Percentiles rank a stretch among this genome's conserved stretches.
phyloP scores from a whole-genome alignment of 2,329 filamentous ascomycete genomes.

The Pleurostoma richardsiae region DNA sequence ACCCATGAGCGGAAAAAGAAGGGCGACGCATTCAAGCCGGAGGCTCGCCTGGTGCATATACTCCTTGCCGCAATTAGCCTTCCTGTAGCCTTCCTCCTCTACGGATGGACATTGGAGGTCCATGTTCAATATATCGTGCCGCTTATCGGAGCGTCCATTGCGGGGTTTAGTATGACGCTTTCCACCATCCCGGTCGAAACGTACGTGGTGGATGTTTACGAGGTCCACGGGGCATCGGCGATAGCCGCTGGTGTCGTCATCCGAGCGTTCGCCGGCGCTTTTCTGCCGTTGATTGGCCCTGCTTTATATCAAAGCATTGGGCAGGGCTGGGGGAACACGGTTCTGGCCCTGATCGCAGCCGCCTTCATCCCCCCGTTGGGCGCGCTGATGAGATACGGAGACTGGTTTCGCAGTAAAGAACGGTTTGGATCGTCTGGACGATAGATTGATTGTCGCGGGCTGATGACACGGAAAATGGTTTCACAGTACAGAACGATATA shows the following conservation, averaged over 20 bases:
- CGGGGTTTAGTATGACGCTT: slow-evolving; percentile 33
- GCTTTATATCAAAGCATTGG: slow-evolving; percentile 17
- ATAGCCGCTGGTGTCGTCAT: slow-evolving; percentile 55
- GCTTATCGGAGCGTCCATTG: slow-evolving; percentile 40
- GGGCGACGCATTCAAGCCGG: slow-evolving; percentile 13
- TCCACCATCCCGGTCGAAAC: slow-evolving; percentile 45
- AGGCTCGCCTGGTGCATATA: slow-evolving; percentile 16
- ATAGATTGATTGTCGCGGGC: no score
- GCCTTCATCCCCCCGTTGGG: slow-evolving; percentile 14
- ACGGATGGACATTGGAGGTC: slow-evolving; percentile 24
- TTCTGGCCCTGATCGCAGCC: slow-evolving; percentile 18
- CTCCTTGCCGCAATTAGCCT: slow-evolving; percentile 14
- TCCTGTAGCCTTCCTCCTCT: slow-evolving; percentile 24
- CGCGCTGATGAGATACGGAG: no score
- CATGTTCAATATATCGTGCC: slow-evolving; percentile 46
- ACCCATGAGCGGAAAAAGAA: slow-evolving; percentile 33
- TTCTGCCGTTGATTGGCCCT: slow-evolving; percentile 46
- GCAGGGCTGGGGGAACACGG: slow-evolving; percentile 16
- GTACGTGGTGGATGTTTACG: slow-evolving; percentile 52
- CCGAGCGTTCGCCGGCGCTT: slow-evolving; percentile 42
- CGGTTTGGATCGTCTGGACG: no score
- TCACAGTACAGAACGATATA: no score
- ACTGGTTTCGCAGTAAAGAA: no score
- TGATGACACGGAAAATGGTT: no score
- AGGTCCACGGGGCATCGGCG: slow-evolving; percentile 29